Evolutionary conservation across 345 rosid genomes (phyloP).

Genomic region (Eucalyptus brandiana): DNA sequence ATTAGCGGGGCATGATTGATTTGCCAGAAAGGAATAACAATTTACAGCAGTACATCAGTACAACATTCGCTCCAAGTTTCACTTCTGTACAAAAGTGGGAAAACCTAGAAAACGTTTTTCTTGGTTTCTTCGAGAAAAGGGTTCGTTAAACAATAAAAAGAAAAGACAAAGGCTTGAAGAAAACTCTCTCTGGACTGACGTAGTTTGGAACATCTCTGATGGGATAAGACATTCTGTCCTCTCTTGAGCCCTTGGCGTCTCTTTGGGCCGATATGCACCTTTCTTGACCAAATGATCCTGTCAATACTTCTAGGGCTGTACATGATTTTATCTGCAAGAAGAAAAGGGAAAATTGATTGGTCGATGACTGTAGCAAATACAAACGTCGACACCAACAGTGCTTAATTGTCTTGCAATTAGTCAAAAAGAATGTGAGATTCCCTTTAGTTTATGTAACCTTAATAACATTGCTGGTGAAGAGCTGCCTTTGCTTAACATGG

Average conservation of each 20-base stretch:
- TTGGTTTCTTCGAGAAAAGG: not conserved
- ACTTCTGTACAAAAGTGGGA: not conserved
- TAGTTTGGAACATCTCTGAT: not conserved
- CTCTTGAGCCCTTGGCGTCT: not conserved
- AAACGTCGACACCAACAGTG: not conserved
- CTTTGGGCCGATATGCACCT: not conserved
- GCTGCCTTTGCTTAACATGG: not conserved
- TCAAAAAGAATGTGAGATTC: not conserved
- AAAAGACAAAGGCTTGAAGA: not conserved
- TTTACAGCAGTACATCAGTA: not conserved
- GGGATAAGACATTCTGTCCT: not conserved
- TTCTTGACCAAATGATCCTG: not conserved
- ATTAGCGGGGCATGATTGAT: not conserved
- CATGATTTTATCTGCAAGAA: not conserved
- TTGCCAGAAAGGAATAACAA: not conserved
- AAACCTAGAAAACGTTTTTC: not conserved
- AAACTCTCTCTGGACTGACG: not conserved
- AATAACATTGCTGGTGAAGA: not conserved
- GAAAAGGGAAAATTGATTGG: not conserved
- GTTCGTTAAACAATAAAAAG: not conserved
- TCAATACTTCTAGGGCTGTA: not conserved
- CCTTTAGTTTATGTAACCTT: not conserved
- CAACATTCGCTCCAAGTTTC: not conserved
- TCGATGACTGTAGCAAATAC: not conserved
- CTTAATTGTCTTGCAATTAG: not conserved